Evolutionary conservation across 2,329 filamentous ascomycete genomes (phyloP), one percentile per base, ranked within the genome.

Genomic region (Daldinia eschscholtzii): DNA sequence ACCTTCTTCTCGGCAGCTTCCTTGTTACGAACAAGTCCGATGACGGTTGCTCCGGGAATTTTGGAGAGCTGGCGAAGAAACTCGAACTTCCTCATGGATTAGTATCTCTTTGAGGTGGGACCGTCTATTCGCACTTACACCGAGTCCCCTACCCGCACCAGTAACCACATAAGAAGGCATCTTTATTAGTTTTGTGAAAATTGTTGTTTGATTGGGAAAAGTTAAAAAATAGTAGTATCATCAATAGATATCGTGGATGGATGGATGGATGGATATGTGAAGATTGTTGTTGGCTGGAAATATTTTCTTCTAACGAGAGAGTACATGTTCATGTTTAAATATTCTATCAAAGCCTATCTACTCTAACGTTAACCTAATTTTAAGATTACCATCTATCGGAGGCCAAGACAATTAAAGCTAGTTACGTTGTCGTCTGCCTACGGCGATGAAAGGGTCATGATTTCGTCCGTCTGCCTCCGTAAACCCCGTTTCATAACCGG

Each of bases 21-120:
- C 68, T 84, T 85, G 75, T 86, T 74, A 20, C 85, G 83, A 20
- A 83, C 84, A 0, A 86, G 75, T 3, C 84, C 85, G 57, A 87
- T 75, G 53, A 87, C 80, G 0, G 75, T 76, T 70, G 85, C 85
- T n/a, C 72, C 61, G 2, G 81, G 74, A 67, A 85, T 76, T 20
- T 74, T 71, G 0, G 85, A 85, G 3, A 86, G 69, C 30, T 84
- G 78, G n/a, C 75, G 76, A 30, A 88, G 67, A 73, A 87, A 84
- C 67, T 82, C 85, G 58, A 81, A 86, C 86, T 87, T 48, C 39
- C 44, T 28, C 13, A 48, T n/a, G 6, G 4, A 2, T 69, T 65
- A 69, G 57, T 44, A 5, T 46, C 20, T 44, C 23, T 56, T 44
- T 15, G 33, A 35, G 33, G 6, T 12, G 3, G 4, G 33, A 42